Evolutionary conservation across 345 rosid genomes (phyloP).

Genomic region (Capsella bursapastoris): DNA sequence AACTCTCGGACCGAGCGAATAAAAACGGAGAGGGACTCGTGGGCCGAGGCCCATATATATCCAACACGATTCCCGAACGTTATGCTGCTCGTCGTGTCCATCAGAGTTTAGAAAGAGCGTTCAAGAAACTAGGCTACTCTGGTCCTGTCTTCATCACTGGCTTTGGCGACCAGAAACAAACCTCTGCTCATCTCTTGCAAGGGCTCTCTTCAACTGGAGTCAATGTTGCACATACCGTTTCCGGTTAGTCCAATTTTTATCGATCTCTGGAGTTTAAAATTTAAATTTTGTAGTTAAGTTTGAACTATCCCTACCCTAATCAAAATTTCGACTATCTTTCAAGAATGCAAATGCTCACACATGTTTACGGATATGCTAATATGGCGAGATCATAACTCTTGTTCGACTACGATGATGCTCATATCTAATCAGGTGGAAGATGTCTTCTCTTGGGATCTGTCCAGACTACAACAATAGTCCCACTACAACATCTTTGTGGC

Average conservation of each 20-base stretch:
- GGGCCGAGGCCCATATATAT: too few species aligned
- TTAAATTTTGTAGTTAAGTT: too few species aligned
- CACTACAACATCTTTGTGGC: not conserved
- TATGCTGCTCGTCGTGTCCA: not conserved
- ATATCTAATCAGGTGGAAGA: not conserved
- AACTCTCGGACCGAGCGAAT: too few species aligned
- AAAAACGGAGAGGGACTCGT: too few species aligned
- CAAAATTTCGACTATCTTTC: too few species aligned
- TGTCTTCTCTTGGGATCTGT: too few species aligned
- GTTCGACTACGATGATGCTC: not conserved
- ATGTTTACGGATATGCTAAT: too few species aligned
- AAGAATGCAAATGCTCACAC: too few species aligned
- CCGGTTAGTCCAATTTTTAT: not conserved
- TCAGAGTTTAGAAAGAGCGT: too few species aligned
- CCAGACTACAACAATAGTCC: not conserved
- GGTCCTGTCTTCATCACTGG: too few species aligned
- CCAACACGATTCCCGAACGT: not conserved
- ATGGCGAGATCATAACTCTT: not conserved
- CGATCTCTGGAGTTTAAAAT: not conserved
- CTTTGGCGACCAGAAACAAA: too few species aligned
- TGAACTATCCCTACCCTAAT: too few species aligned
- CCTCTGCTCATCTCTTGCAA: not conserved
- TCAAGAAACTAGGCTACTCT: not conserved
- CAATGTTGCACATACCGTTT: conserved; percentile 9
- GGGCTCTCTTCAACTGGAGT: not conserved